A percentile compares a stretch with the other conserved stretches of the same genome.
These are phyloP conservation scores for Coelastrella sp. DNA, from an alignment of 139 green algal genomes.

Conservation along the genomic window DNA sequence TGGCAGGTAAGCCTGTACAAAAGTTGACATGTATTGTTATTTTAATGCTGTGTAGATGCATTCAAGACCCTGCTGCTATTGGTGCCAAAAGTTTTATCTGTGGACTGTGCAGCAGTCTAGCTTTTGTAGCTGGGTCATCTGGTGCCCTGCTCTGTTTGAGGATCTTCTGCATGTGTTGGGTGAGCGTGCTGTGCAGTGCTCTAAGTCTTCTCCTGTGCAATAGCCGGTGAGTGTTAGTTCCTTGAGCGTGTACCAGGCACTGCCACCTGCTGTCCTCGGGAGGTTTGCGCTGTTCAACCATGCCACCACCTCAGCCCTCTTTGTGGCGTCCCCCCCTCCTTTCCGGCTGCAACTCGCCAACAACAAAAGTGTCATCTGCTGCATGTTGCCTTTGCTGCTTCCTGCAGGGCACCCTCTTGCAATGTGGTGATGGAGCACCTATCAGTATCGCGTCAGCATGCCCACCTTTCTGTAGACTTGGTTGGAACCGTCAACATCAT, in stretches of 20 bases:
- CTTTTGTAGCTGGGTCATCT: not conserved
- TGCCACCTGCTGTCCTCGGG: too few species aligned
- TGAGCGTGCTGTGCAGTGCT: not conserved
- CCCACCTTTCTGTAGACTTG: constrained; percentile 62
- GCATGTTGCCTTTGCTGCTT: not conserved
- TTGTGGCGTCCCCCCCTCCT: too few species aligned
- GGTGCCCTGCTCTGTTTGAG: too few species aligned
- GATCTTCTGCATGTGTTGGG: too few species aligned
- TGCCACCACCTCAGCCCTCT: too few species aligned
- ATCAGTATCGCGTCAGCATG: constrained; percentile 77
- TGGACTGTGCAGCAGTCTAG: not conserved
- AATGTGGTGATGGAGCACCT: constrained; percentile 81
- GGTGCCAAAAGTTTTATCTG: not conserved
- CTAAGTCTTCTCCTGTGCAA: not conserved
- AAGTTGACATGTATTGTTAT: not conserved
- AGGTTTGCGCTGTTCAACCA: too few species aligned
- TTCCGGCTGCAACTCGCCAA: too few species aligned
- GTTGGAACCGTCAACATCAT: constrained; percentile 66
- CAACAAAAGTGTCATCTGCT: too few species aligned
- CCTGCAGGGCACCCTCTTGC: constrained; percentile 58
- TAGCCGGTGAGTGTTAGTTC: too few species aligned
- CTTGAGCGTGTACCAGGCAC: too few species aligned
- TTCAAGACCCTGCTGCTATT: not conserved
- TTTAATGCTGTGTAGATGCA: not conserved
- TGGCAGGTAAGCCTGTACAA: constrained; percentile 49